Conservation (phyloP, 106 monocot species). For the Amphibolis antarctica region DNA sequence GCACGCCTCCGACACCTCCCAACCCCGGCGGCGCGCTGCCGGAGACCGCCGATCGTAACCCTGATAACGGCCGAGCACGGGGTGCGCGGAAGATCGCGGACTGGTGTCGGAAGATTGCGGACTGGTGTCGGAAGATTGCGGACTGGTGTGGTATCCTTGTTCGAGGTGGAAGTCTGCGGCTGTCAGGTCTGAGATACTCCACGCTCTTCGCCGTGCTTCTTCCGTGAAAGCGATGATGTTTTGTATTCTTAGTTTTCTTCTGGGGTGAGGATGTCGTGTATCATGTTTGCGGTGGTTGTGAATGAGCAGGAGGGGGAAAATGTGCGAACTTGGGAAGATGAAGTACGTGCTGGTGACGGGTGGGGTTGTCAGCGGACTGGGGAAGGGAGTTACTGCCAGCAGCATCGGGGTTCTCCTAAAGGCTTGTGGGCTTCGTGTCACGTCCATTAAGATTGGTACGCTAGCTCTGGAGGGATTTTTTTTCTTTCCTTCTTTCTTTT, state of each 20-base stretch:
- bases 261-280: neutral
- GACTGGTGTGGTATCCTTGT: neutral
- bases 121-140: neutral
- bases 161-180: too few relatives aligned
- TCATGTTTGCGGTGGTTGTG: neutral
- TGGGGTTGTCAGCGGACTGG: conserved; percentile 84
- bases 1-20: too few relatives aligned
- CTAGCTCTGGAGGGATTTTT: neutral
- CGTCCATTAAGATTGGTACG: conserved; percentile 82
- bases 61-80: too few relatives aligned
- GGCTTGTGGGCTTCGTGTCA: conserved; percentile 75
- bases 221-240: too few relatives aligned
- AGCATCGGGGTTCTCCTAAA: conserved; percentile 81
- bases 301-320: neutral
- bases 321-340: conserved; percentile 25
- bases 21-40: too few relatives aligned
- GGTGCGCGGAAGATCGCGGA: neutral
- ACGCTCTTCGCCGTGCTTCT: too few relatives aligned
- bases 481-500: neutral
- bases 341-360: conserved; percentile 92
- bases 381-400: conserved; percentile 91
- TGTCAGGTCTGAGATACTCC: too few relatives aligned
- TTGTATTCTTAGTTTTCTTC: neutral
- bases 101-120: neutral
- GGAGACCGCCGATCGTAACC: too few relatives aligned